These are phyloP conservation scores for Penicillium dipodomyicola DNA, from an alignment of 495 filamentous ascomycete genomes.

Conservation along the genomic window DNA sequence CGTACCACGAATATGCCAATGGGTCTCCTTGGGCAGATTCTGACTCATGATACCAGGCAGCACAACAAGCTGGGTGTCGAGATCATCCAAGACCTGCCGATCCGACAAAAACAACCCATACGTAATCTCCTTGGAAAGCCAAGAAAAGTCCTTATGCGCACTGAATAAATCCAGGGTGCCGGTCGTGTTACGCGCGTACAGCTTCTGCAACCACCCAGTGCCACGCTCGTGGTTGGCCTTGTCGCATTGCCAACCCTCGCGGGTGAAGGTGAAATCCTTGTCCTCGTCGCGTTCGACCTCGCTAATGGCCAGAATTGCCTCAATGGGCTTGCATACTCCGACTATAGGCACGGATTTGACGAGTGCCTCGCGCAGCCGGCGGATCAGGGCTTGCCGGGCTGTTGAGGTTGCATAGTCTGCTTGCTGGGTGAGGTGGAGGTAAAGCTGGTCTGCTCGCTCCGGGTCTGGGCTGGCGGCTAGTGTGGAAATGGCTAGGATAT, in stretches of 20 bases:
- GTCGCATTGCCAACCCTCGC: slow-evolving; percentile 43
- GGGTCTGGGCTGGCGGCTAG: slow-evolving; percentile 47
- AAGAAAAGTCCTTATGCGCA: slow-evolving; percentile 52
- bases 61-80: slow-evolving; percentile 57
- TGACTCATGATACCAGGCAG: slow-evolving; percentile 59
- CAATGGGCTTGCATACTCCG: slow-evolving; percentile 54
- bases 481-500: slow-evolving; percentile 50
- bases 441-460: slow-evolving; percentile 47
- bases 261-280: slow-evolving; percentile 50
- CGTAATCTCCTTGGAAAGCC: slow-evolving; percentile 45
- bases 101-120: slow-evolving; percentile 60
- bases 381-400: slow-evolving; percentile 45
- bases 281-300: slow-evolving; percentile 50
- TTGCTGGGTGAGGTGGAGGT: slow-evolving; percentile 48
- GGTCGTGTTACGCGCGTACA: slow-evolving; percentile 38
- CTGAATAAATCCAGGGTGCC: slow-evolving; percentile 41
- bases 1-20: slow-evolving; percentile 58
- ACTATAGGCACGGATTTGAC: slow-evolving; percentile 51
- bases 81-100: slow-evolving; percentile 47
- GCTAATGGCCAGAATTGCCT: slow-evolving; percentile 47
- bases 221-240: slow-evolving; percentile 46
- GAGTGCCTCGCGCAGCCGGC: slow-evolving; percentile 52
- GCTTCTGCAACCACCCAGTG: slow-evolving; percentile 45
- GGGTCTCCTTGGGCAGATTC: slow-evolving; percentile 50
- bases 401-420: slow-evolving; percentile 34